Evolutionary conservation across 768 basidiomycete genomes (phyloP).

Genomic region (Cystobasidium tubakii): DNA sequence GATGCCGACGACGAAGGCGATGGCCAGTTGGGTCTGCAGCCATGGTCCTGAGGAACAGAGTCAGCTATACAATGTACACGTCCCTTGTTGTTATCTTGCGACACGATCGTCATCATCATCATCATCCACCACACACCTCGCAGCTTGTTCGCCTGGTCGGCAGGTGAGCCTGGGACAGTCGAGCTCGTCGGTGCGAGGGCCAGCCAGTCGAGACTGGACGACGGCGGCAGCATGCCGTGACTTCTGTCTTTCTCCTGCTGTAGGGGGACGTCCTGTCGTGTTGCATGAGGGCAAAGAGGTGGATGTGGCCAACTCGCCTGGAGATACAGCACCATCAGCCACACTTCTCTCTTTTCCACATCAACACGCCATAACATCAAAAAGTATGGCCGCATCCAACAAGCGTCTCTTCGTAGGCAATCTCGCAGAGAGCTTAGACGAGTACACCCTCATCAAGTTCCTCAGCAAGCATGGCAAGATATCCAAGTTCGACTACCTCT

Average conservation of each 20-base stretch:
- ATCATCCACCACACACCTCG: constrained; percentile 27
- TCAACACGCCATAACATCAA: background rate
- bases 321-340: background rate
- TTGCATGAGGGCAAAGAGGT: no score
- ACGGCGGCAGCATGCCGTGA: constrained; percentile 5
- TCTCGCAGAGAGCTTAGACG: constrained; percentile 40
- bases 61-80: background rate
- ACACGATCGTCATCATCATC: background rate
- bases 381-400: constrained; percentile 24
- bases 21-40: constrained; percentile 81
- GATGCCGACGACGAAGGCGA: constrained; percentile 72
- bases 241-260: background rate
- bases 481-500: constrained; percentile 85
- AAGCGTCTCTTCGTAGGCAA: constrained; percentile 43
- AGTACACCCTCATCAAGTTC: constrained; percentile 74
- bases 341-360: background rate
- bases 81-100: background rate
- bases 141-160: constrained; percentile 35
- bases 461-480: constrained; percentile 90
- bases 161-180: constrained; percentile 24
- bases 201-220: background rate
- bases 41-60: constrained; percentile 62
- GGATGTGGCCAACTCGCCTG: no score
- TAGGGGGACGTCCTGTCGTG: no score
- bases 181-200: background rate